Evolutionary conservation across 306 rosid genomes (phyloP).

Genomic region (Fragaria iinumae): DNA sequence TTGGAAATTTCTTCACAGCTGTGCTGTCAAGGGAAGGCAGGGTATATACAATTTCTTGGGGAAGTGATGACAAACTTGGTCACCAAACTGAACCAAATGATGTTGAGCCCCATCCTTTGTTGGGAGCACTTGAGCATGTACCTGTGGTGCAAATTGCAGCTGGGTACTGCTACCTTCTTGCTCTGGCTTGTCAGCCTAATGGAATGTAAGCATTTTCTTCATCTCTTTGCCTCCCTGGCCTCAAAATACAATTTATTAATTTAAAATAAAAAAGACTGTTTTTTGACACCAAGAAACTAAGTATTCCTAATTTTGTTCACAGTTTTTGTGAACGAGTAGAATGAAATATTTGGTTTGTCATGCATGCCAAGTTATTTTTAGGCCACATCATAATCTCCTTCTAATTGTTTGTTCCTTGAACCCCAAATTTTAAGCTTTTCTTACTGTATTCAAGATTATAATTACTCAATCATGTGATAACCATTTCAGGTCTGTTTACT

Average conservation of each 20-base stretch:
- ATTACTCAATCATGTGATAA: slow-evolving; percentile 11
- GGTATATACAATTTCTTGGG: slow-evolving; percentile 94
- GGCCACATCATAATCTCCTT: background rate
- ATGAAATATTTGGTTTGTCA: background rate
- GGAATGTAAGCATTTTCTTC: slow-evolving; percentile 73
- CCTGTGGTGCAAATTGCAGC: slow-evolving; percentile 98
- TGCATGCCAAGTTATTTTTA: background rate
- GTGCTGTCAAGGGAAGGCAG: slow-evolving; percentile 91
- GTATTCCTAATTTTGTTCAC: background rate
- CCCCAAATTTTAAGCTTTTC: background rate
- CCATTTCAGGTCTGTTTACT: slow-evolving; percentile 79
- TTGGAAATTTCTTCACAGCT: slow-evolving; percentile 91
- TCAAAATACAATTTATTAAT: no score
- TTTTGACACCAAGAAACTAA: background rate
- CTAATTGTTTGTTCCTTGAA: background rate
- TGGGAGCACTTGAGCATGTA: slow-evolving; percentile 78
- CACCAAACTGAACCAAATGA: slow-evolving; percentile 80
- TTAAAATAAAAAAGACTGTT: background rate
- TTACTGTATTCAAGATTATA: slow-evolving; percentile 1
- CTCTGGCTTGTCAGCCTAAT: slow-evolving; percentile 83
- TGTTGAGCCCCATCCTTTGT: slow-evolving; percentile 66
- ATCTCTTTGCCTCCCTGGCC: slow-evolving; percentile 7
- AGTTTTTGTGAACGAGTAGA: background rate
- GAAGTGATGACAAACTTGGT: slow-evolving; percentile 71
- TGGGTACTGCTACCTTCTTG: slow-evolving; percentile 95